Evolutionary conservation across 2,329 filamentous ascomycete genomes (phyloP), one percentile per base, ranked within the genome.

Genomic region (Aureobasidium sp.): DNA sequence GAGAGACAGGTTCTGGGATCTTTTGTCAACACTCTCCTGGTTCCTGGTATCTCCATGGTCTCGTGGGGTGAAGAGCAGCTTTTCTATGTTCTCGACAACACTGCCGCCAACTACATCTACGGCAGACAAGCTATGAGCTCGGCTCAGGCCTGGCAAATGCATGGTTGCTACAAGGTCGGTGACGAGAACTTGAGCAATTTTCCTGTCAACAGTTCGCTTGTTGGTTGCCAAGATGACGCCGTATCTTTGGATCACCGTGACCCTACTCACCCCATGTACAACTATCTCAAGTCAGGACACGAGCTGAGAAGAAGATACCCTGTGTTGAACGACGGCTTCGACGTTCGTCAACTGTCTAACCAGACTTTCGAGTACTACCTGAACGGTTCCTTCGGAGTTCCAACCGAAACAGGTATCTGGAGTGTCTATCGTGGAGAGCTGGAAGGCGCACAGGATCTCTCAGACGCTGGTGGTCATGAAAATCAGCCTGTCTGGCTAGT

Each of bases 21-120:
- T 17, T 86, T 84, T 67, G 77, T 87, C 48, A 83, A 82, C 1
- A 84, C 83, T 0, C 69, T 87, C 56, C 74, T 84, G 51, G 76
- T 87, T 69, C 84, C 84, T 1, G 84, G 84, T 17, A 84, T 86
- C 34, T 82, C 85, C 0, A 70, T 85, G 34, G 72, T 86, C 17
- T 77, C 82, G 17, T 88, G 83, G 82, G 85, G 85, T 20, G 85
- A 88, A 68, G 85, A 88, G 68, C 85, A 88, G 71, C 82, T 80
- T 0, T 84, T 84, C 64, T 87, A 87, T 66, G 74, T 86, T 0
- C 73, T 87, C 2, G 85, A 88, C 68, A 86, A 82, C 63, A 86
- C 84, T 0, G 84, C 84, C 5, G 74, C 75, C 62, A 87, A 87
- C 67, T 88, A 87, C 68, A 79, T 88, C 45, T 88, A 84, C 68